A percentile compares a stretch with the other conserved stretches of the same genome.
phyloP scores from a whole-genome alignment of 225 moss, liverwort and hornwort genomes.

The Takakia lepidozioides region DNA sequence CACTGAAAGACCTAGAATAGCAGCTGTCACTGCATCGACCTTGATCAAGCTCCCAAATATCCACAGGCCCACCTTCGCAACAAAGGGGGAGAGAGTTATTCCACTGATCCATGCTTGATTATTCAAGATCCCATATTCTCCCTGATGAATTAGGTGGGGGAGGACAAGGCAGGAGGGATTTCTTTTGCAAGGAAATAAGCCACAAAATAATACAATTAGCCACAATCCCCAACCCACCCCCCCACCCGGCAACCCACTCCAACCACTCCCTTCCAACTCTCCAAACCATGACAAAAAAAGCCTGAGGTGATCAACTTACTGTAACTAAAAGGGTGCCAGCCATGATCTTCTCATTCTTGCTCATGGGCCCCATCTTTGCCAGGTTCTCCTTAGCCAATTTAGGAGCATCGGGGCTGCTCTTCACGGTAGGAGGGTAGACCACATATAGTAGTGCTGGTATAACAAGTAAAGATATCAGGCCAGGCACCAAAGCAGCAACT shows the following conservation, averaged over 20 bases:
- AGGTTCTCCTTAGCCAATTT: constrained; percentile 5
- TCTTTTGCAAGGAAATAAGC: too few relatives aligned
- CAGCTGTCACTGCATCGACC: constrained; percentile 2
- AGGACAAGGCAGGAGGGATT: too few relatives aligned
- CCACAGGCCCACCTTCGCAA: constrained; percentile 6
- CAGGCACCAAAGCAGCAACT: constrained; percentile 4
- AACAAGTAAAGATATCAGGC: background rate
- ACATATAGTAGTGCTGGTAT: constrained; percentile 1
- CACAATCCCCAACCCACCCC: too few relatives aligned
- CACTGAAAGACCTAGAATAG: constrained; percentile 10
- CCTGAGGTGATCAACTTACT: background rate
- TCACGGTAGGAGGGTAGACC: constrained; percentile 1
- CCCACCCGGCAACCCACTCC: too few relatives aligned
- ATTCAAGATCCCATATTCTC: too few relatives aligned
- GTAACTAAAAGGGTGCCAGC: constrained; percentile 2
- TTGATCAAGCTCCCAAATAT: background rate
- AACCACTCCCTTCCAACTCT: too few relatives aligned
- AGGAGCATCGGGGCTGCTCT: constrained; percentile 6
- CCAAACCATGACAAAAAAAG: too few relatives aligned
- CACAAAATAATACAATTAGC: too few relatives aligned
- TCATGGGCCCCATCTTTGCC: constrained; percentile 8
- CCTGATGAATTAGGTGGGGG: too few relatives aligned
- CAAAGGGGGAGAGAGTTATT: too few relatives aligned
- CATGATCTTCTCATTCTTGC: constrained; percentile 11
- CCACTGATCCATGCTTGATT: too few relatives aligned